Evolutionary conservation across 257 asterid genomes (phyloP).

Genomic region (Capsicum rhomboideum): DNA sequence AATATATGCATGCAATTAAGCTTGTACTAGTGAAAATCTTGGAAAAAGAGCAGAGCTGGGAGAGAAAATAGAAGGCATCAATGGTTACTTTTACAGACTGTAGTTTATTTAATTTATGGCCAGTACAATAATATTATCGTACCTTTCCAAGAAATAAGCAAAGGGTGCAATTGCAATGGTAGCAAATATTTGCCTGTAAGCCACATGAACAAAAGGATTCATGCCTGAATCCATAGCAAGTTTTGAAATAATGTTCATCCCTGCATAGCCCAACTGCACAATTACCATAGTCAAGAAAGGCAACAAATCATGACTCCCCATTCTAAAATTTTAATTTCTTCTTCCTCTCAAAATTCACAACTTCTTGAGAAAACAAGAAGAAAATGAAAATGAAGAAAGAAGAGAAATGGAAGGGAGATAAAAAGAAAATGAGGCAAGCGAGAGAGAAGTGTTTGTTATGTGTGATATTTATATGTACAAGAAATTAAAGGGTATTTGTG

Average conservation of each 20-base stretch:
- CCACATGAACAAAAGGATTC: constrained; percentile 88
- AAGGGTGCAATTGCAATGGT: constrained; percentile 50
- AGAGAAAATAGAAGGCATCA: not conserved
- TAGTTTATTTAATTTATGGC: not conserved
- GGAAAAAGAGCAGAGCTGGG: not conserved
- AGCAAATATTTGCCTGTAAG: constrained; percentile 79
- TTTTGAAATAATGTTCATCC: constrained; percentile 75
- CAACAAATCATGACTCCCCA: constrained; percentile 38
- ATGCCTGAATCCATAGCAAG: constrained; percentile 91
- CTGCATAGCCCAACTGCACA: constrained; percentile 80
- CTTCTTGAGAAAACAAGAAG: constrained; percentile 1
- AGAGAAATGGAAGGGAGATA: not conserved
- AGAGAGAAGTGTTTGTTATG: not conserved
- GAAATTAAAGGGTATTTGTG: constrained; percentile 5
- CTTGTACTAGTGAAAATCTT: not conserved
- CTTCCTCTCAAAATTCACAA: constrained; percentile 4
- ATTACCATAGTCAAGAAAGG: constrained; percentile 56
- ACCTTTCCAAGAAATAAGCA: constrained; percentile 85
- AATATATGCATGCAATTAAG: not conserved
- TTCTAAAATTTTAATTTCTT: not conserved
- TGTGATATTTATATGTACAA: not conserved
- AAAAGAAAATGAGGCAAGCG: not conserved
- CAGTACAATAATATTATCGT: not conserved
- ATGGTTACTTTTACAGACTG: not conserved
- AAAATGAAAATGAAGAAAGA: not conserved